Conservation (phyloP, 179 eudicot genomes). For the Camellia oleifera region DNA sequence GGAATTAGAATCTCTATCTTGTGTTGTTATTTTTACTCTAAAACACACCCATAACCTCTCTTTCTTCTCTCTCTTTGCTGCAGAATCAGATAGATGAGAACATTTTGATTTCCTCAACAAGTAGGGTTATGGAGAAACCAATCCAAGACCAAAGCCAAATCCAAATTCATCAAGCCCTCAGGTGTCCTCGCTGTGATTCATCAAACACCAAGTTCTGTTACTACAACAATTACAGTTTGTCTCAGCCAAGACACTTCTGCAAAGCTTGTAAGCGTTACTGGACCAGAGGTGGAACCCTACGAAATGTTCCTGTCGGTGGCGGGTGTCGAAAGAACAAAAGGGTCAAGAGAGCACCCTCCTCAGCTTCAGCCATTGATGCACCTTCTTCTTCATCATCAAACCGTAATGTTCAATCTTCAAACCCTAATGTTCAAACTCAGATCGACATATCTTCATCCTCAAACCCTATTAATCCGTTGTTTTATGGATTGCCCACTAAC, state of each 20-base stretch:
- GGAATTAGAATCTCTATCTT: constrained; percentile 24
- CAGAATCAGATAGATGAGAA: constrained; percentile 16
- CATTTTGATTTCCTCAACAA: constrained; percentile 14
- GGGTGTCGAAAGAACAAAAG: constrained; percentile 21
- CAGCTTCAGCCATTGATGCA: constrained; percentile 18
- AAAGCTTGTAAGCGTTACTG: constrained; percentile 29
- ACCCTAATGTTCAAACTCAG: background rate
- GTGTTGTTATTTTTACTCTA: constrained; percentile 8
- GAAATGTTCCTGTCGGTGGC: constrained; percentile 30
- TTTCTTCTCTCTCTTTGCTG: background rate
- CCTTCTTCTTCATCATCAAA: constrained; percentile 8
- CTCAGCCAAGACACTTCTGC: constrained; percentile 31
- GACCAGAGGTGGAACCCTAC: constrained; percentile 33
- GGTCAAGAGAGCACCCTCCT: background rate
- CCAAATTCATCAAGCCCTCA: background rate
- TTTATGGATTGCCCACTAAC: constrained; percentile 24
- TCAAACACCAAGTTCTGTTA: constrained; percentile 30
- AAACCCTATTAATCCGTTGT: constrained; percentile 5
- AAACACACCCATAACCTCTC: background rate
- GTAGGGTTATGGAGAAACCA: constrained; percentile 22
- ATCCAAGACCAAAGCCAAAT: background rate
- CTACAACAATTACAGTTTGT: constrained; percentile 30
- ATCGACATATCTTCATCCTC: background rate
- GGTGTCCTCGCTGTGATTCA: constrained; percentile 30
- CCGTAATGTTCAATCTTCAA: constrained; percentile 14